phyloP scores from a whole-genome alignment of 768 basidiomycete species.

The Psilocybe subaeruginosa region DNA sequence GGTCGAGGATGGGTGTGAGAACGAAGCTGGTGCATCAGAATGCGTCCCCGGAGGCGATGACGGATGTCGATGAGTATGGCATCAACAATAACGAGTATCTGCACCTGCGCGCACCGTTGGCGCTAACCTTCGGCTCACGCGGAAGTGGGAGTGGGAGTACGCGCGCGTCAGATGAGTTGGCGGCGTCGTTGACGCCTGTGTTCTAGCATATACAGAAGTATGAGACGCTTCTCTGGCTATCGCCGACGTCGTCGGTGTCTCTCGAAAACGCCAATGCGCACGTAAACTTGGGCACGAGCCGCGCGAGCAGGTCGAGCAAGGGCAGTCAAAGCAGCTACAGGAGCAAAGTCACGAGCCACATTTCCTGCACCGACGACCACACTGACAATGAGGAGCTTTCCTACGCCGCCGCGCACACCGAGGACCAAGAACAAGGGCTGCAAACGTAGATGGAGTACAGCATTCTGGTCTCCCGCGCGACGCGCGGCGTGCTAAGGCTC shows the following conservation, averaged over 20 bases:
- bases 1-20: slow-evolving; percentile 24
- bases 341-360: neutral
- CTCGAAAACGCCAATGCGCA: neutral
- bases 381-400: neutral
- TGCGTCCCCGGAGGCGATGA: slow-evolving; percentile 26
- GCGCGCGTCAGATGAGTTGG: slow-evolving; percentile 14
- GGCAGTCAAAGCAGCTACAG: slow-evolving; percentile 24
- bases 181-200: slow-evolving; percentile 32
- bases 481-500: slow-evolving; percentile 61
- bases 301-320: slow-evolving; percentile 11
- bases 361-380: neutral
- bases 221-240: neutral
- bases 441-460: slow-evolving; percentile 5
- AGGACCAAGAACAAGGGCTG: neutral
- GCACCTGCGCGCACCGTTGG: slow-evolving; percentile 39
- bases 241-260: neutral
- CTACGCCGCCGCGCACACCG: neutral
- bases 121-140: slow-evolving; percentile 37
- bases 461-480: slow-evolving; percentile 39
- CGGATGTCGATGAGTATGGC: slow-evolving; percentile 10
- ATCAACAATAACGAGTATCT: neutral
- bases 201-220: slow-evolving; percentile 34
- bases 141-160: slow-evolving; percentile 6
- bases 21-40: slow-evolving; percentile 19
- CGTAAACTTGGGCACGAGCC: neutral